A percentile compares a stretch with the other conserved stretches of the same genome.
phyloP scores from a whole-genome alignment of 805 yeast species.

The Yamadazyma endophytica region DNA sequence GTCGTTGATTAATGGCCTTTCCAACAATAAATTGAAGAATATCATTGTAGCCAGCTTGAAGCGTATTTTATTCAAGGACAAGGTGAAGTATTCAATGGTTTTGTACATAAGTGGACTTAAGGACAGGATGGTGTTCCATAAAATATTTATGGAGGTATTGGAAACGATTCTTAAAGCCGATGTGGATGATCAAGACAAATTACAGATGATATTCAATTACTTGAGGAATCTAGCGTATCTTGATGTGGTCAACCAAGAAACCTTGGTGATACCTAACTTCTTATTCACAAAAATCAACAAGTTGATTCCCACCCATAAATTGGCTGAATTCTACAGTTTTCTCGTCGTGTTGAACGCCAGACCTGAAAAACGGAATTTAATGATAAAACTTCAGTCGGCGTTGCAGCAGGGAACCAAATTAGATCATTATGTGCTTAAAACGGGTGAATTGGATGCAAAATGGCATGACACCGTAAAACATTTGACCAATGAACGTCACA shows the following conservation, averaged over 20 bases:
- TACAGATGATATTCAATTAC: constrained; percentile 20
- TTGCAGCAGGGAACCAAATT: constrained; percentile 25
- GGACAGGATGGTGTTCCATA: constrained; percentile 12
- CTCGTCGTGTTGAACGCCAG: constrained; percentile 30
- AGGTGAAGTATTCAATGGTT: constrained; percentile 19
- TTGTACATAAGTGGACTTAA: constrained; percentile 20
- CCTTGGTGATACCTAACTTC: constrained; percentile 15
- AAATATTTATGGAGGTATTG: constrained; percentile 10
- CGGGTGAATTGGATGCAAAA: constrained; percentile 31
- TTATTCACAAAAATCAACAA: constrained; percentile 15
- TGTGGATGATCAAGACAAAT: constrained; percentile 10
- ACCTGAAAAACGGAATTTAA: constrained; percentile 13
- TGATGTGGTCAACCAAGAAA: constrained; percentile 16
- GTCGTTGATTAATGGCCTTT: constrained; percentile 15
- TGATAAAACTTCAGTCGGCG: constrained; percentile 16
- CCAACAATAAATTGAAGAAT: constrained; percentile 14
- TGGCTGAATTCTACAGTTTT: constrained; percentile 23
- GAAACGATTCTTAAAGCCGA: constrained; percentile 14
- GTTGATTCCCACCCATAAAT: constrained; percentile 13
- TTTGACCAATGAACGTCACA: constrained; percentile 13
- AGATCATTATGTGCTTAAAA: constrained; percentile 29
- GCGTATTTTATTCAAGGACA: constrained; percentile 4
- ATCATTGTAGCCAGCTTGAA: constrained; percentile 10
- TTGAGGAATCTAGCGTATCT: constrained; percentile 22
- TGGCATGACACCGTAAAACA: constrained; percentile 31